Base-by-base conservation (phyloP, 108 stramenopile species). In the Stephanodiscus triporus region DNA sequence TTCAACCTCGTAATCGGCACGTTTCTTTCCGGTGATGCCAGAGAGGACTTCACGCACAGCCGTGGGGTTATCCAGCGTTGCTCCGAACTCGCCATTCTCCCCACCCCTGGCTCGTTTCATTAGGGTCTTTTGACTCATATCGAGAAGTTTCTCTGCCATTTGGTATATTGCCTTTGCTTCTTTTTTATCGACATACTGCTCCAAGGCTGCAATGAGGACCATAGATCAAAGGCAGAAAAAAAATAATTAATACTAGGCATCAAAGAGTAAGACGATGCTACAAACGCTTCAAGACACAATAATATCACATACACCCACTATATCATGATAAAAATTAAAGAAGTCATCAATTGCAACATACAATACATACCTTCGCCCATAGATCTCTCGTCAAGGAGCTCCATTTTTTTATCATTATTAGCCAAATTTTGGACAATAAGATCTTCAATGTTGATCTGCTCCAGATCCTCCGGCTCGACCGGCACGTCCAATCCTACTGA, bases 131-230 rank as follows among this genome's bases (percentile, higher is more conserved):
- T 82, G 85, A 14, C 27, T 61, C 59, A 88, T 73, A 10, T 63
- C 77, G 36, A 92, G 82, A 65, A 82, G 67, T 36, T 84, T 75
- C 24, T 73, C 78, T 5, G 91, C 37, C 48, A 65, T 60, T 40
- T 92, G 91, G 13, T 77, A 57, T 59, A 96, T 87, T 54, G 95
- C 89, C 34, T 70, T 63, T 0, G 71, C 73, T 61, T 83, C 67
- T 45, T 80, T 71, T 83, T 98, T 96, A 56, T 83, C 70, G 6
- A 98, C 97, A 67, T 90, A 98, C n/a, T 91, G 89, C 43, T 97
- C 89, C 47, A 98, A 80, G 7, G 97, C 95, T 68, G 62, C 16
- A 19, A 72, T 62, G 37, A 37, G n/a, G n/a, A n/a, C n/a, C n/a
- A 6, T 17, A 36, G 36, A 19, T 48, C 43, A 40, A 9, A 9